A percentile compares a stretch with the other conserved stretches of the same genome.
Conservation (phyloP, 306 rosid species). For the Morella rubra region DNA sequence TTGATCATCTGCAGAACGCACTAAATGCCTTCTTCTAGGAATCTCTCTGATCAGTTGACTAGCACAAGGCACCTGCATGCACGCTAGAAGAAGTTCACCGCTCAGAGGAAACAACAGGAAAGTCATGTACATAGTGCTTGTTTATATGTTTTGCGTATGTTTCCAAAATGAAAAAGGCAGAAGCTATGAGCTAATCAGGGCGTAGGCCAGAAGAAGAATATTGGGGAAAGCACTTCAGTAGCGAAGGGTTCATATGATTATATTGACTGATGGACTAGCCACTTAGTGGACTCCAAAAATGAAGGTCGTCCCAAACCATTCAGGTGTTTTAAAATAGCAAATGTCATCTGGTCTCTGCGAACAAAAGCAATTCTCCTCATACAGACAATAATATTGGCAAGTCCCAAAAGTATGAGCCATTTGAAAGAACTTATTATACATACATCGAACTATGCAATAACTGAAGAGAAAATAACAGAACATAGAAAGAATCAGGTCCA, state of each 20-base stretch:
- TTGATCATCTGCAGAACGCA: slow-evolving; percentile 33
- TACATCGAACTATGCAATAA: too few species aligned
- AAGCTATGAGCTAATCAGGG: not conserved
- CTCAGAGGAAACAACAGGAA: slow-evolving; percentile 38
- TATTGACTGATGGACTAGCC: too few species aligned
- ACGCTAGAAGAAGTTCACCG: slow-evolving; percentile 61
- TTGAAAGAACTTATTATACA: not conserved
- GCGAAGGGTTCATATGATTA: too few species aligned
- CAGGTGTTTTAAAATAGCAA: too few species aligned
- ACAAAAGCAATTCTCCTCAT: not conserved
- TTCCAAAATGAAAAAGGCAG: not conserved
- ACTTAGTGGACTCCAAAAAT: too few species aligned
- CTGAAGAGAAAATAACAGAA: too few species aligned
- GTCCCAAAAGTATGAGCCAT: not conserved
- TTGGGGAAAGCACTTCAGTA: not conserved
- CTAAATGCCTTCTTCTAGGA: slow-evolving; percentile 34
- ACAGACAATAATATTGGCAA: not conserved
- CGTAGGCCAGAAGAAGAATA: not conserved
- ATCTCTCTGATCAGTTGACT: slow-evolving; percentile 42
- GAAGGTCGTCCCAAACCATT: too few species aligned
- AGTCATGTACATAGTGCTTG: slow-evolving; percentile 11
- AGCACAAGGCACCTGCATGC: slow-evolving; percentile 55
- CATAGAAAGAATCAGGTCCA: not conserved
- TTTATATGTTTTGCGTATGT: not conserved
- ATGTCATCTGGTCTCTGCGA: too few species aligned